A percentile compares a stretch with the other conserved stretches of the same genome.
phyloP scores from a whole-genome alignment of 2,329 filamentous ascomycete genomes.

The Penicillium sp. region DNA sequence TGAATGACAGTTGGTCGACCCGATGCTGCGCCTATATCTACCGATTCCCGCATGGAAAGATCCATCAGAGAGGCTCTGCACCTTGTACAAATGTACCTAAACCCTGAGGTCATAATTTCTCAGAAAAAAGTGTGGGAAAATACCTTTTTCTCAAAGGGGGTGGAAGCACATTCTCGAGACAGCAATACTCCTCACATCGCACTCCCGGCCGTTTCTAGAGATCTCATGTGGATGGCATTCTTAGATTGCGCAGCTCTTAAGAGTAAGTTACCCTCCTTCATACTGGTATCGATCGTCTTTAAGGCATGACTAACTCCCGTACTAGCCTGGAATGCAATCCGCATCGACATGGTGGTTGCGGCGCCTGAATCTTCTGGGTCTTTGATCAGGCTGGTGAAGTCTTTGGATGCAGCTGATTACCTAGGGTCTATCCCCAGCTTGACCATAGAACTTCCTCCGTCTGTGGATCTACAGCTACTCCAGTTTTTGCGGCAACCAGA shows the following conservation, averaged over 20 bases:
- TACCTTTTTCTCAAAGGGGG: constrained; percentile 62
- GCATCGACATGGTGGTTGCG: constrained; percentile 81
- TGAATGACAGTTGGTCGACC: constrained; percentile 65
- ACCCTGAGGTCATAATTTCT: constrained; percentile 73
- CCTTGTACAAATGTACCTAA: constrained; percentile 72
- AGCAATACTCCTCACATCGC: constrained; percentile 69
- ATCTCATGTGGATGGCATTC: constrained; percentile 73
- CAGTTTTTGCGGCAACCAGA: constrained; percentile 63
- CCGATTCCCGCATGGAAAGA: constrained; percentile 67
- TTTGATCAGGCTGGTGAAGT: constrained; percentile 73
- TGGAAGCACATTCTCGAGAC: constrained; percentile 57
- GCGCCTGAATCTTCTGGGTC: constrained; percentile 72
- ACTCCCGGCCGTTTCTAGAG: constrained; percentile 64
- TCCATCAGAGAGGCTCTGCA: constrained; percentile 66
- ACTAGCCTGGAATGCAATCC: constrained; percentile 73
- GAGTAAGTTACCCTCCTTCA: constrained; percentile 48
- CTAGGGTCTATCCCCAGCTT: constrained; percentile 70
- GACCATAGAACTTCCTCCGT: constrained; percentile 77
- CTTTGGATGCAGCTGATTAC: constrained; percentile 75
- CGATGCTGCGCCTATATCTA: constrained; percentile 70
- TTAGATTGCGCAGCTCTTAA: constrained; percentile 72
- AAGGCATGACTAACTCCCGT: constrained; percentile 8
- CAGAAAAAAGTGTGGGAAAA: constrained; percentile 71
- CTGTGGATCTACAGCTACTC: constrained; percentile 66
- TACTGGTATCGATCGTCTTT: background rate